Evolutionary conservation across 148 eudicot genomes (phyloP), one percentile per base, ranked within the genome.

Genomic region (Chenopodium berlandieri): DNA sequence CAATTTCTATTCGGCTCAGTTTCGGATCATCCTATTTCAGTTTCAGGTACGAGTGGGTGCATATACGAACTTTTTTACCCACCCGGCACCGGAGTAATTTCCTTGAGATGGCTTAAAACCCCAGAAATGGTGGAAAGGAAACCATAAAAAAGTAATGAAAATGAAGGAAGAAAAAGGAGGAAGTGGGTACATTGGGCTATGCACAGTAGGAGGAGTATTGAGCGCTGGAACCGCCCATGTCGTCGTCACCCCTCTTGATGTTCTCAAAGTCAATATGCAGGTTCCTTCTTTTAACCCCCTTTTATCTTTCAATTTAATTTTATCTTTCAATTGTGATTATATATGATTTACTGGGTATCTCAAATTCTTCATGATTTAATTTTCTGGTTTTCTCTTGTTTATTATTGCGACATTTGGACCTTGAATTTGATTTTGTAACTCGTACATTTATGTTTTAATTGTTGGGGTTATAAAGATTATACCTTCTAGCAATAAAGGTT

Each of bases 241-340:
- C 62, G 87, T 78, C 63, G 85, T 91, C 68, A 90, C 94, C 69
- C 94, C 92, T 68, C 88, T 91, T 80, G 94, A 91, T 82, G 92
- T 91, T 77, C 85, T 91, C 75, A 91, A 90, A 86, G 89, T 90
- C 83, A 85, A 91, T 56, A 88, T 91, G 89, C 92, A 89, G 92
- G 94, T 90, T 68, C 47, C n/a, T 7, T n/a, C 56, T 17, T 1
- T 31, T 56, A 27, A 4, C 30, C 9, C 27, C 22, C 22, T 69
- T 44, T 46, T 22, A 56, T 30, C 30, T 40, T 10, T 37, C 8
- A 25, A 4, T 19, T 32, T 2, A 17, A 1, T 34, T 52, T 22
- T 2, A 1, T 32, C 5, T 17, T 32, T 48, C 7, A 9, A 30
- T 30, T 25, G 4, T 10, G 66, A 19, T 9, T 9, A n/a, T 37